Base-by-base conservation (phyloP, 345 rosid species). In the Boechera divaricarpa region DNA sequence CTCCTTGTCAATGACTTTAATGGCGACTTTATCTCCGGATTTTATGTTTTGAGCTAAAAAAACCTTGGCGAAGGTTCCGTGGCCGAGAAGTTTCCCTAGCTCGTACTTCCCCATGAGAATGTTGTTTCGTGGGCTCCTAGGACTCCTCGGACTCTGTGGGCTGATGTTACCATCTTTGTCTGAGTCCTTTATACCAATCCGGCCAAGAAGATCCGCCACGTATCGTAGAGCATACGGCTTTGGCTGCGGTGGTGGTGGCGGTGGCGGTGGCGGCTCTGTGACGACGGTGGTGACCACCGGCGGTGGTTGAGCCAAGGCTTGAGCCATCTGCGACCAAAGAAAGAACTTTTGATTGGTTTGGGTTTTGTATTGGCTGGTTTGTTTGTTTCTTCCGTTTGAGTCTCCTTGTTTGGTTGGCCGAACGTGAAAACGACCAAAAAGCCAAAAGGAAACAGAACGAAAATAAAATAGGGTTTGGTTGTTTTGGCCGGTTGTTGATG, bases 51-150 rank as follows among this genome's bases (percentile, higher is more conserved):
- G 86, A 4, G 97, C 98, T 44, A 84, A 83, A 63, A 88, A 91
- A 44, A 94, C 98, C 77, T 94, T 94, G 2, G 98, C 98, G 67
- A 91, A 90, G 72, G 87, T 87, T 7, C 98, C 98, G 28, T 91
- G 92, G 2, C 98, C 98, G 6, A 94, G 86, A 6, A 94, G 83
- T 72, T 81, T 84, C 33, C 96, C 97, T 38, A 91, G 72, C 82
- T 91, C 91, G 76, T 84, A 94, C 32, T 83, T 86, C 29, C 88
- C 92, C 18, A 94, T 84, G 11, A 94, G 94, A 11, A 83, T 85
- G n/a, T 73, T 10, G 49, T 77, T 59, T 65, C 83, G 63, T 5
- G 64, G 74, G 21, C 80, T 77, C 65, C 51, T 60, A 2, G 78
- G 81, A 5, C 77, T 77, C 16, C 72, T 71, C 5, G 81, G 82